phyloP scores from a whole-genome alignment of 805 yeast species.

The Lipomyces sp. region DNA sequence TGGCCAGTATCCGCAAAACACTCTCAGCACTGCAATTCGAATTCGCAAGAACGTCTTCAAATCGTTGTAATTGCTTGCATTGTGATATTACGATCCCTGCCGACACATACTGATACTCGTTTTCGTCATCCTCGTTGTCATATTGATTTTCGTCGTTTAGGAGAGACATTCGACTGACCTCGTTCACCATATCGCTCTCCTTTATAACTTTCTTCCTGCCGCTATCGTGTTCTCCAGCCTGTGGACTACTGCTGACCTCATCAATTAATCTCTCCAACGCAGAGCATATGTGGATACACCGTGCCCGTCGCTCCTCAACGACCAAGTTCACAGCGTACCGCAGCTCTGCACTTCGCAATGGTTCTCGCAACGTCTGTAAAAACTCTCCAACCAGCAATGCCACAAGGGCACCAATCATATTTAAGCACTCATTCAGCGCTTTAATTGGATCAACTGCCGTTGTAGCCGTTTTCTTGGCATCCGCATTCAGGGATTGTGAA shows the following conservation, averaged over 20 bases:
- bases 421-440: conserved; percentile 19
- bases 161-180: conserved; percentile 6
- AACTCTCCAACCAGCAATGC: conserved; percentile 14
- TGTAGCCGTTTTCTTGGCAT: conserved; percentile 14
- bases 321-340: conserved; percentile 13
- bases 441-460: background rate
- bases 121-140: conserved; percentile 3
- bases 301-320: conserved; percentile 13
- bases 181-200: background rate
- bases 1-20: conserved; percentile 4
- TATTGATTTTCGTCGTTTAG: background rate
- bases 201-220: background rate
- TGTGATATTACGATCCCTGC: conserved; percentile 26
- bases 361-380: background rate
- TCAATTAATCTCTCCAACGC: conserved; percentile 24
- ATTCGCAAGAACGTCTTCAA: conserved; percentile 18
- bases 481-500: conserved; percentile 16
- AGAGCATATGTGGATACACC: conserved; percentile 14
- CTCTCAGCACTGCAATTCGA: conserved; percentile 1
- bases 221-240: background rate
- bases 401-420: conserved; percentile 16
- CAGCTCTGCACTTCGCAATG: conserved; percentile 3
- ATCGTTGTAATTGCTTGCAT: conserved; percentile 14
- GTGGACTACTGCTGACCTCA: conserved; percentile 16
- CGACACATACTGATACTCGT: conserved; percentile 21